phyloP scores from a whole-genome alignment of 345 rosid species.

The Excoecaria cochinchinensis region DNA sequence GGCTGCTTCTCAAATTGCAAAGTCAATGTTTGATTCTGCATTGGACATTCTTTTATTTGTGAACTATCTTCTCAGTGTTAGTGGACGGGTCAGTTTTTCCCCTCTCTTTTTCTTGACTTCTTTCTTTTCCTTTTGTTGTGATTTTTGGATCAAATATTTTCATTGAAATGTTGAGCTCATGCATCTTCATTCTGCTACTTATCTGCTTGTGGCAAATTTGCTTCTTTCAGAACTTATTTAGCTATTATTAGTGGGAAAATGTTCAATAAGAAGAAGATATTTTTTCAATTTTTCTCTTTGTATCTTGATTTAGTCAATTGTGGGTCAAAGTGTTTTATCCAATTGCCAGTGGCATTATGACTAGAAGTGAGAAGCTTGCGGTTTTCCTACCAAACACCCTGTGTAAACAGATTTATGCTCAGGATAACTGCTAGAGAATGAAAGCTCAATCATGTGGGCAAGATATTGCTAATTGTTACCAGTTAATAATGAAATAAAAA shows the following conservation, averaged over 20 bases:
- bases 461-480: too few relatives aligned
- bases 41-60: constrained; percentile 69
- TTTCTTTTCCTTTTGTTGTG: not conserved
- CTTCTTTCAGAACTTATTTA: too few relatives aligned
- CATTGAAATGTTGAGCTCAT: not conserved
- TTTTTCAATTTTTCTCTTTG: too few relatives aligned
- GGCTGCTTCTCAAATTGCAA: constrained; percentile 78
- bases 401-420: too few relatives aligned
- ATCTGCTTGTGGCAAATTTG: not conserved
- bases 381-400: too few relatives aligned
- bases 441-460: too few relatives aligned
- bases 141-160: not conserved
- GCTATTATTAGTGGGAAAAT: too few relatives aligned
- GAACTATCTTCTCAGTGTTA: constrained; percentile 64
- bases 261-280: too few relatives aligned
- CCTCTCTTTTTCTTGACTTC: not conserved
- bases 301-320: not conserved
- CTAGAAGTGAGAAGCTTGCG: too few relatives aligned
- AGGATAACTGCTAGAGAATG: too few relatives aligned
- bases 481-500: too few relatives aligned
- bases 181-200: not conserved
- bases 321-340: not conserved
- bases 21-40: constrained; percentile 84
- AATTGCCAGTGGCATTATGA: not conserved
- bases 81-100: constrained; percentile 69